Evolutionary conservation across 2,329 filamentous ascomycete genomes (phyloP), one percentile per base, ranked within the genome.

Genomic region (Fusarium sublunatum): DNA sequence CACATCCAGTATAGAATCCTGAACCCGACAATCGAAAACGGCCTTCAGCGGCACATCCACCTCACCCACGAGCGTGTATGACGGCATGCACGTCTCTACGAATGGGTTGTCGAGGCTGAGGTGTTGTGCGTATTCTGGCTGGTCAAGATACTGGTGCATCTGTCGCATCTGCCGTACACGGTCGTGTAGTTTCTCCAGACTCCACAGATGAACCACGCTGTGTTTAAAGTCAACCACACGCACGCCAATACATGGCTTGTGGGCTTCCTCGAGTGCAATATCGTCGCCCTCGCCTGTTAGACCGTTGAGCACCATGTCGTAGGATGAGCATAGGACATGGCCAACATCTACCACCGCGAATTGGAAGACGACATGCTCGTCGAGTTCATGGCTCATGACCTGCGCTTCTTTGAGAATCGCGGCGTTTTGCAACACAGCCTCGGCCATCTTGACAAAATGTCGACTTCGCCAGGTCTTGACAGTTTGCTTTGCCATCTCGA

Each of bases 341-440:
- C 95, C 95, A 62, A 90, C 82, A 70, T 97, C 94, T 29, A 98
- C 88, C 53, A 97, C 88, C 11, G 92, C 90, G 74, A 98, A 99
- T 75, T 99, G 95, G 74, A 99, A 98, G 19, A 94, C 89, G 8
- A 97, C 91, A 65, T 88, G 88, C 75, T 97, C 95, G 68, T 95
- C 91, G 80, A 99, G 91, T 70, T 96, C 92, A 69, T 97, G 94
- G 79, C 93, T 96, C 92, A 99, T 95, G 59, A 99, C 89, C 73
- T 99, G 95, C 2, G 95, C 95, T 77, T 99, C 95, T 75, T 99
- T 99, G 56, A 99, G 77, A 26, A 89, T 86, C 7, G 91, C 88
- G 3, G 94, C 94, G 74, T 96, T 90, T 72, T 96, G 93, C 41
- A 99, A 81, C 26, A 98, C 89, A 2, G 89, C 87, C 75, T 98